Evolutionary conservation across 2,329 filamentous ascomycete species (phyloP).

Genomic region (Talaromyces sp.): DNA sequence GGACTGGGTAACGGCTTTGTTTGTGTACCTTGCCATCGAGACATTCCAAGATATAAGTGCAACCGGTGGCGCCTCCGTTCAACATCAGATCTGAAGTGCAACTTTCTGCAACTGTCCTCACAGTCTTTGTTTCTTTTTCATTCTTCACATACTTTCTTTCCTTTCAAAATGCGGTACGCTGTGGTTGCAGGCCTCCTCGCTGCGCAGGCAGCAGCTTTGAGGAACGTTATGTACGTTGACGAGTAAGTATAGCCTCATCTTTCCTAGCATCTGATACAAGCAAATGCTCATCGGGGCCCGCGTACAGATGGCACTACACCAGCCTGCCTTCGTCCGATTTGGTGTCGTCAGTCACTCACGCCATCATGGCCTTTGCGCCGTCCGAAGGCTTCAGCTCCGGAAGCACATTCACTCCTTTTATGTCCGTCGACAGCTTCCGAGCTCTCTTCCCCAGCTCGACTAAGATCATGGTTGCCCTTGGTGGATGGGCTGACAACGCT

Average conservation of each 20-base stretch:
- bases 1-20: background rate
- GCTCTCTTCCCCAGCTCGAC: constrained; percentile 49
- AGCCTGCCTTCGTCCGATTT: constrained; percentile 27
- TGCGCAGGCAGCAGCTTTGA: constrained; percentile 23
- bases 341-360: constrained; percentile 47
- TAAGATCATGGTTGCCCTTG: constrained; percentile 65
- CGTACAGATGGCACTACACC: constrained; percentile 35
- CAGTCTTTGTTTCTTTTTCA: background rate
- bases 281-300: constrained; percentile 7
- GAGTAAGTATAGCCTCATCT: constrained; percentile 28
- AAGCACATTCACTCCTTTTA: constrained; percentile 48
- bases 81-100: background rate
- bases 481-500: constrained; percentile 65
- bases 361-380: constrained; percentile 51
- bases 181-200: constrained; percentile 25
- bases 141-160: background rate
- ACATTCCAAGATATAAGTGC: background rate
- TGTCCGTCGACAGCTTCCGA: constrained; percentile 46
- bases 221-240: constrained; percentile 44
- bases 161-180: constrained; percentile 19
- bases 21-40: background rate
- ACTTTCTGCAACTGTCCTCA: background rate
- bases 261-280: background rate
- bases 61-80: background rate
- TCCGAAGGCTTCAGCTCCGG: constrained; percentile 46